Evolutionary conservation across 352 stramenopile genomes (phyloP).

Genomic region (Pythium oligandrum): DNA sequence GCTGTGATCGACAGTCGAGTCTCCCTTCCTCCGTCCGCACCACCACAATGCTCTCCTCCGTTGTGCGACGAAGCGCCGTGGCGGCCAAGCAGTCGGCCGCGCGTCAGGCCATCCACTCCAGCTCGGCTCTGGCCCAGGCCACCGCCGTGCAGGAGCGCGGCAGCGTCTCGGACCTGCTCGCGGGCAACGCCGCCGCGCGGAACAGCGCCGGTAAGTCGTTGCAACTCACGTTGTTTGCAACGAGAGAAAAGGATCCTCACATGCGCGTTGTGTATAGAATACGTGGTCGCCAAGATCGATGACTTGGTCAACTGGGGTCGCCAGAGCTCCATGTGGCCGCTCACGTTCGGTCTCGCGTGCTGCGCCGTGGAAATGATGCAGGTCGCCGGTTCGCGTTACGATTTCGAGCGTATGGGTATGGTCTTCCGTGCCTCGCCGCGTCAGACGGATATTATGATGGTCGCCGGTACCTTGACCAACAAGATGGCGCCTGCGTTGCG

Average conservation of each 20-base stretch:
- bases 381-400: constrained; percentile 84
- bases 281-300: constrained; percentile 96
- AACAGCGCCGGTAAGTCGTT: constrained; percentile 68
- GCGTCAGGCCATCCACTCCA: constrained; percentile 18
- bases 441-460: constrained; percentile 99
- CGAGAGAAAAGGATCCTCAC: not conserved
- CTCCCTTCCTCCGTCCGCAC: too few species aligned
- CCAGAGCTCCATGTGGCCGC: constrained; percentile 96
- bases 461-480: constrained; percentile 98
- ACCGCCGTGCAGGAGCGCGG: constrained; percentile 34
- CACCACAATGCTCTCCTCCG: too few species aligned
- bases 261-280: constrained; percentile 67
- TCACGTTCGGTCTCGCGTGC: constrained; percentile 99
- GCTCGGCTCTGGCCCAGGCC: constrained; percentile 14
- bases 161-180: constrained; percentile 69
- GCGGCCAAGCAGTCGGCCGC: constrained; percentile 1
- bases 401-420: constrained; percentile 99
- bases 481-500: constrained; percentile 99
- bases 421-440: constrained; percentile 95
- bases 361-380: constrained; percentile 99
- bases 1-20: too few species aligned
- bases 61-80: too few species aligned
- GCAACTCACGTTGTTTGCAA: too few species aligned
- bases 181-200: constrained; percentile 57
- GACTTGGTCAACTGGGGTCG: constrained; percentile 99